These are phyloP conservation scores for Pholiota molesta DNA, from an alignment of 768 basidiomycete species.

Conservation along the genomic window DNA sequence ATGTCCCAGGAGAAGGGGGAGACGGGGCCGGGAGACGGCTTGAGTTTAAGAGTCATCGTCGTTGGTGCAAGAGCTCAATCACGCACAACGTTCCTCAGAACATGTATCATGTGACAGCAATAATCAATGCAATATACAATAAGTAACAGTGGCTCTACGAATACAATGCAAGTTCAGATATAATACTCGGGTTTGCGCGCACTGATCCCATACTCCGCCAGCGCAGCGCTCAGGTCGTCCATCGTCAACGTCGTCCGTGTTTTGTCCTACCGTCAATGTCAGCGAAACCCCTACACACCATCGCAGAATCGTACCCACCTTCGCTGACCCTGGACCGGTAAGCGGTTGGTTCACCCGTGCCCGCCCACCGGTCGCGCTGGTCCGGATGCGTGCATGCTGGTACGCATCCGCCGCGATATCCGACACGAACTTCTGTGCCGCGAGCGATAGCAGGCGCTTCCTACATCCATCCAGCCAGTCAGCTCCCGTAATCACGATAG, in stretches of 20 bases:
- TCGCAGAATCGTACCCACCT: slow-evolving; percentile 38
- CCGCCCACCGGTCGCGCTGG: slow-evolving; percentile 80
- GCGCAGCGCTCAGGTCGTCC: slow-evolving; percentile 93
- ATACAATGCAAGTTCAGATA: slow-evolving; percentile 46
- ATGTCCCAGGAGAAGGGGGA: slow-evolving; percentile 70
- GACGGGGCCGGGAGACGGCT: slow-evolving; percentile 43
- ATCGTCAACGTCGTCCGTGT: slow-evolving; percentile 94
- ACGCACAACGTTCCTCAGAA: no score
- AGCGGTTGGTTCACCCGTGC: slow-evolving; percentile 61
- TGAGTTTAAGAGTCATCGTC: slow-evolving; percentile 49
- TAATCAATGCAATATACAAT: neutral
- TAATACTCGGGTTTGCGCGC: slow-evolving; percentile 95
- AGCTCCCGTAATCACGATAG: no score
- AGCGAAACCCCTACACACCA: neutral
- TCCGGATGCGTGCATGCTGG: slow-evolving; percentile 95
- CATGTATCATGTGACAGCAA: neutral
- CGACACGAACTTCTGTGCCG: slow-evolving; percentile 97
- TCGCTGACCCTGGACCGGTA: slow-evolving; percentile 60
- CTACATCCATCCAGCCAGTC: slow-evolving; percentile 47
- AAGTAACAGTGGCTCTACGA: neutral
- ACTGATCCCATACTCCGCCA: slow-evolving; percentile 96
- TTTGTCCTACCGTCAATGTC: slow-evolving; percentile 61
- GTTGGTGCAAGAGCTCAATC: neutral
- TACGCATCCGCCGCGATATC: slow-evolving; percentile 97
- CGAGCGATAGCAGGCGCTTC: slow-evolving; percentile 91